phyloP scores from a whole-genome alignment of 2,329 filamentous ascomycete genomes.

The Rugonectria rugulosa region DNA sequence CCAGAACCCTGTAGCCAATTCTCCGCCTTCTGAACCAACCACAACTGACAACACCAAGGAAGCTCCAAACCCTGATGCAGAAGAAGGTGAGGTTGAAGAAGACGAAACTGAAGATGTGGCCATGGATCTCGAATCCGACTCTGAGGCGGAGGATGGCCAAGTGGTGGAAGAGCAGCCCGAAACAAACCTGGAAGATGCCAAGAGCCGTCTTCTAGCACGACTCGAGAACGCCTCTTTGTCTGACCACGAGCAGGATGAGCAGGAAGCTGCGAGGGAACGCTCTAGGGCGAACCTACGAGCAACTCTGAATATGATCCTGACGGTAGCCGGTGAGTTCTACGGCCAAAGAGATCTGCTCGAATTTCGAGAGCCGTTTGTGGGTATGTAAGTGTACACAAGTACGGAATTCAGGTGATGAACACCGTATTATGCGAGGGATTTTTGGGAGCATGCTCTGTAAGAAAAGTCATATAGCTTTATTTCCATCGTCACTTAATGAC shows the following conservation, averaged over 20 bases:
- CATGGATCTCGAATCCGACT: constrained; percentile 53
- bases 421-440: neutral
- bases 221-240: constrained; percentile 45
- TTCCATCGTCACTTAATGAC: constrained; percentile 23
- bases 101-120: constrained; percentile 44
- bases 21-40: neutral
- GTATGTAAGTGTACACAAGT: constrained; percentile 43
- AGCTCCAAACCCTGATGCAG: constrained; percentile 21
- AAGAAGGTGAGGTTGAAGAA: constrained; percentile 38
- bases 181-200: constrained; percentile 56
- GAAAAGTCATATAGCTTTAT: constrained; percentile 15
- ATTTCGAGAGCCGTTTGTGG: constrained; percentile 69
- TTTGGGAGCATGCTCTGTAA: no score
- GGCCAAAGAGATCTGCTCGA: constrained; percentile 87
- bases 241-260: constrained; percentile 34
- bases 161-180: constrained; percentile 34
- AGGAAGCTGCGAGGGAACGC: constrained; percentile 42
- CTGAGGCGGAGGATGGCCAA: constrained; percentile 48
- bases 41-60: constrained; percentile 33
- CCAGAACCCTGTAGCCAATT: constrained; percentile 5
- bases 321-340: constrained; percentile 85
- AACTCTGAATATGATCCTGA: constrained; percentile 93
- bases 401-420: neutral
- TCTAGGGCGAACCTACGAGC: constrained; percentile 63
- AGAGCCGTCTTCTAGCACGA: constrained; percentile 55